These are phyloP conservation scores for Fomitopsis schrenkii DNA, from an alignment of 1,284 basidiomycete genomes.

Conservation along the genomic window DNA sequence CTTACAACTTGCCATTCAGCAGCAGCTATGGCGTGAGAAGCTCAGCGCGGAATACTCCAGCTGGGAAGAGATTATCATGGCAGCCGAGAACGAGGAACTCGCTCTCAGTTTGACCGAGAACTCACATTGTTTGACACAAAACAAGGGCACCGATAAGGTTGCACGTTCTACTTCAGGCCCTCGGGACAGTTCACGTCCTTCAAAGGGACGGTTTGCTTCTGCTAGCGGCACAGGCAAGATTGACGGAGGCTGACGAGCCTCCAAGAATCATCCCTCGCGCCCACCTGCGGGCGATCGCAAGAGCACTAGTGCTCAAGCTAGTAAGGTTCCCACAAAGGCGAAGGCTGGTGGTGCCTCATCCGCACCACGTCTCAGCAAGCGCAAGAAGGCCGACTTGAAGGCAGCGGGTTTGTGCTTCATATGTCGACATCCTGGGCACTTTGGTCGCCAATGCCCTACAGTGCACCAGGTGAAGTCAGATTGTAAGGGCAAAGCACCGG, in stretches of 20 bases:
- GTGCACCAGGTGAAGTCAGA: background rate
- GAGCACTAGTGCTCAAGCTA: no score
- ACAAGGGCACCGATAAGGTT: no score
- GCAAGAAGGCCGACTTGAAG: conserved; percentile 7
- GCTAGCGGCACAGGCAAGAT: no score
- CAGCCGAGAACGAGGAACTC: conserved; percentile 7
- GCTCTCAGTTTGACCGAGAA: background rate
- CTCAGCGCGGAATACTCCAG: background rate
- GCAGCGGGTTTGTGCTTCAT: conserved; percentile 15
- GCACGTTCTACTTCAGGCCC: no score
- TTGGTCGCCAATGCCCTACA: conserved; percentile 11
- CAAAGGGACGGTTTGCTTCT: no score
- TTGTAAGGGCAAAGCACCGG: background rate
- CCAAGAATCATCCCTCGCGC: no score
- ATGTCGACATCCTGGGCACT: conserved; percentile 13
- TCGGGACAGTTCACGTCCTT: no score
- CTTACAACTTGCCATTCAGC: background rate
- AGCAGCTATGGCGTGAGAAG: conserved; percentile 1
- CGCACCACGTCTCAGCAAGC: conserved; percentile 2
- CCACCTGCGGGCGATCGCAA: no score
- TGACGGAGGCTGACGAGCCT: no score
- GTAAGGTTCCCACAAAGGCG: no score
- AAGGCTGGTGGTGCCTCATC: no score
- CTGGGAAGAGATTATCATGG: conserved; percentile 3
- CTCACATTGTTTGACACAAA: no score